phyloP scores from a whole-genome alignment of 805 yeast species.

The Kuraishia molischiana region DNA sequence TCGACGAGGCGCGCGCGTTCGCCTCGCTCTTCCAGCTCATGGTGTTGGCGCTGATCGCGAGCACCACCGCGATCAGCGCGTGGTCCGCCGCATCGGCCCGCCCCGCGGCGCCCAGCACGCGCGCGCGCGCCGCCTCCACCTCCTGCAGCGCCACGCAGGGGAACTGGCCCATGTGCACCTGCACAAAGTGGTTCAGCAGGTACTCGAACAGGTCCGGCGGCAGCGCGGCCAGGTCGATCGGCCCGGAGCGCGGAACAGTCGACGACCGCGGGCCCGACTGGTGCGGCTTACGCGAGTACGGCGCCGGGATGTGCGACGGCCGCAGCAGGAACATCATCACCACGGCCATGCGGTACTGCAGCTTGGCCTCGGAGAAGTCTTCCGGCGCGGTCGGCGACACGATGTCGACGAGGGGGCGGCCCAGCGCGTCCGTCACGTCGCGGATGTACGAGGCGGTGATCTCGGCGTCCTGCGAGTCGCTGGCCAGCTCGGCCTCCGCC shows the following conservation, averaged over 20 bases:
- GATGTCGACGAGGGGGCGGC: not conserved
- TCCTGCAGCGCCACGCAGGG: slow-evolving; percentile 3
- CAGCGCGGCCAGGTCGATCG: slow-evolving; percentile 1
- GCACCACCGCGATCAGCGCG: slow-evolving; percentile 1
- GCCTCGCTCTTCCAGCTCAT: slow-evolving; percentile 2
- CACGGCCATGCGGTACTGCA: not conserved
- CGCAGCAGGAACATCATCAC: not conserved
- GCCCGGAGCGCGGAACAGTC: not conserved
- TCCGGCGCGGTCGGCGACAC: not conserved
- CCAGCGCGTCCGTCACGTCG: not conserved
- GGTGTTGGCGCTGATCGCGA: slow-evolving; percentile 4
- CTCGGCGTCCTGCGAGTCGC: not conserved
- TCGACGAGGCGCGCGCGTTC: slow-evolving; percentile 2
- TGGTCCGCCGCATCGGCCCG: not conserved
- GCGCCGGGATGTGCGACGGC: not conserved
- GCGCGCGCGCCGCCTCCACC: not conserved
- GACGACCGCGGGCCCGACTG: not conserved
- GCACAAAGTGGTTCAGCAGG: slow-evolving; percentile 1
- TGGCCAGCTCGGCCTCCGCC: not conserved
- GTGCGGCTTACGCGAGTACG: not conserved
- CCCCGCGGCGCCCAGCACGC: not conserved
- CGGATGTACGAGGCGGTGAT: not conserved
- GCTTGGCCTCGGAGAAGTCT: not conserved
- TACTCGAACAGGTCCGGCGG: slow-evolving; percentile 1
- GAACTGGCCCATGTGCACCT: slow-evolving; percentile 3